Evolutionary conservation across 2,329 filamentous ascomycete species (phyloP), one percentile per base, ranked within the genome.

Genomic region (Stachybotrys echinatus): DNA sequence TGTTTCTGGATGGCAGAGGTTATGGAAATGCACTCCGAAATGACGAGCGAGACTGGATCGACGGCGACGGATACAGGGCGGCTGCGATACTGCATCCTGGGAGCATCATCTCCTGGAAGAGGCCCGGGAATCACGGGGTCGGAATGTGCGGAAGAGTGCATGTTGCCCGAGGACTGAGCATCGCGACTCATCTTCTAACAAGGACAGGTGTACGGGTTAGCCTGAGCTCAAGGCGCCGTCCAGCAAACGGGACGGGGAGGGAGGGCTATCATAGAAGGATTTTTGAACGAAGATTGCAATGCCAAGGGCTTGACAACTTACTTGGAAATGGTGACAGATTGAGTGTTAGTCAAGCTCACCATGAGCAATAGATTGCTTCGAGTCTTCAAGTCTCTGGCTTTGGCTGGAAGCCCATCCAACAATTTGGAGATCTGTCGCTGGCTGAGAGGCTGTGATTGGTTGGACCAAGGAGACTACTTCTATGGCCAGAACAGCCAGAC

Each of bases 1-100:
- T 96, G 87, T 74, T 99, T 99, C 64, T 95, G 92, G 81, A 99
- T 96, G 53, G 92, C 91, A 54, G 92, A 96, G 14, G 94, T 97
- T 72, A 99, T 92, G 43, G 92, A 92, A 65, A 97, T 97, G 70
- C 94, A 99, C 84, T 99, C 94, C 70, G 92, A 96, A 55, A 95
- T 96, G 57, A 99, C 91, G 61, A 99, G 76, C 45, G 91, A 92
- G 50, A 96, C 86, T 2, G 92, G 91, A 63, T 96, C 89, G 58
- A 96, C 87, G 42, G 92, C 89, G 54, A 96, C 89, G 31, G 88
- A 83, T 27, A 92, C 77, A 6, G 80, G 80, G 18, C 79, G 77
- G 60, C 75, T 82, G 60, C 80, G 73, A 60, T 83, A 83, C 58
- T 80, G 76, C 72, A 81, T 80, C 55, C 78, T 70, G 54, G 68